phyloP scores from a whole-genome alignment of 148 eudicot genomes.

The Camellia japonica region DNA sequence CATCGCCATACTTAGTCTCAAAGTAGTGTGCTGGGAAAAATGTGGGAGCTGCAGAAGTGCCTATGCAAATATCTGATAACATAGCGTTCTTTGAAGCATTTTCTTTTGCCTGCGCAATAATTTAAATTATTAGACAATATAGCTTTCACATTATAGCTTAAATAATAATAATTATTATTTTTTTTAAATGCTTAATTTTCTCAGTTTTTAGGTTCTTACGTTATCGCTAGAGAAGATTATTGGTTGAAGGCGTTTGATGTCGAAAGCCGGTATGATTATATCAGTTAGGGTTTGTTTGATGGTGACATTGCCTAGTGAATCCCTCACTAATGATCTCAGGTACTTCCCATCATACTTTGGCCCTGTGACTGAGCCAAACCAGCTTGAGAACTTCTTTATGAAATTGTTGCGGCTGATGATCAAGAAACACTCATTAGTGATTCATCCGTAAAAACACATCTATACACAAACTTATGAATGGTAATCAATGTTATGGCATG shows the following conservation, averaged over 20 bases:
- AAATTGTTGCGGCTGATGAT: slow-evolving; percentile 27
- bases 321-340: slow-evolving; percentile 19
- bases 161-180: no score
- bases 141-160: background rate
- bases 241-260: slow-evolving; percentile 44
- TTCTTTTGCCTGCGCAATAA: slow-evolving; percentile 23
- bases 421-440: slow-evolving; percentile 9
- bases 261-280: slow-evolving; percentile 39
- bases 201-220: slow-evolving; percentile 19
- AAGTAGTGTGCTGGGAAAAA: slow-evolving; percentile 44
- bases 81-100: slow-evolving; percentile 27
- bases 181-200: no score
- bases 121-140: background rate
- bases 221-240: slow-evolving; percentile 35
- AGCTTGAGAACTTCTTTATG: slow-evolving; percentile 7
- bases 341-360: slow-evolving; percentile 46
- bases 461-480: background rate
- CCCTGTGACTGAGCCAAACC: slow-evolving; percentile 19
- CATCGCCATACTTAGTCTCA: slow-evolving; percentile 27
- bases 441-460: background rate
- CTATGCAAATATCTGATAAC: slow-evolving; percentile 41
- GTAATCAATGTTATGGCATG: background rate
- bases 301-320: slow-evolving; percentile 25
- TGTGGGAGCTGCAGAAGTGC: slow-evolving; percentile 55
- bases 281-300: slow-evolving; percentile 34